Evolutionary conservation across 2,329 filamentous ascomycete species (phyloP), one percentile per base, ranked within the genome.

Genomic region (Eurotiales sp.): DNA sequence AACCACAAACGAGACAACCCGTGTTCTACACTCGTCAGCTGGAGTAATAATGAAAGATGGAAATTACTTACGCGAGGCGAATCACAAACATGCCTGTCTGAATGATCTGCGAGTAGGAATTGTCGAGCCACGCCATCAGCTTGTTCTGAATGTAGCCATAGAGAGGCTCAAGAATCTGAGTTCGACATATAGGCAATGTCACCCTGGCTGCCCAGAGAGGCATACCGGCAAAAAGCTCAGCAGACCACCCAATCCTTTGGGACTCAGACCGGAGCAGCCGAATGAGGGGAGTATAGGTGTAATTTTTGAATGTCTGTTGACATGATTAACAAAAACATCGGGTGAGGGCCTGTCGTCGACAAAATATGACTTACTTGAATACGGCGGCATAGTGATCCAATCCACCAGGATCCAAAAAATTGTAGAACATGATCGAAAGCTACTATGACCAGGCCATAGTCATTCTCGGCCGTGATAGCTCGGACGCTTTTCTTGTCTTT

Each of bases 321-420:
- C 15, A 15, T 21, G 25, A 22, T 50, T 17, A 50, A n/a, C n/a
- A n/a, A n/a, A n/a, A n/a, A n/a, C n/a, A n/a, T n/a, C n/a, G n/a
- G n/a, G n/a, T n/a, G n/a, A n/a, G n/a, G n/a, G n/a, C n/a, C n/a
- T 36, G 14, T 36, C 14, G 17, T 37, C 32, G 15, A 21, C n/a
- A 42, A n/a, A n/a, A n/a, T n/a, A n/a, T n/a, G n/a, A n/a, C 56
- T 62, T 59, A 73, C 72, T 62, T 69, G 65, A 52, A 74, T 65
- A 43, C 71, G 63, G 8, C 62, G 59, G 22, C 63, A 58, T 11
- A 74, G 59, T 19, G 70, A 68, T 10, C 60, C 63, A 8, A 70
- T 64, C 70, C 70, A 73, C 71, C 72, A 74, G 8, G 66, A 67
- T 2, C 68, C 62, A n/a, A 71, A 59, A 46, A 73, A 71, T 14